Base-by-base conservation (phyloP, 192 early-diverging fungal species). In the Rhizoclosmatium globosum region DNA sequence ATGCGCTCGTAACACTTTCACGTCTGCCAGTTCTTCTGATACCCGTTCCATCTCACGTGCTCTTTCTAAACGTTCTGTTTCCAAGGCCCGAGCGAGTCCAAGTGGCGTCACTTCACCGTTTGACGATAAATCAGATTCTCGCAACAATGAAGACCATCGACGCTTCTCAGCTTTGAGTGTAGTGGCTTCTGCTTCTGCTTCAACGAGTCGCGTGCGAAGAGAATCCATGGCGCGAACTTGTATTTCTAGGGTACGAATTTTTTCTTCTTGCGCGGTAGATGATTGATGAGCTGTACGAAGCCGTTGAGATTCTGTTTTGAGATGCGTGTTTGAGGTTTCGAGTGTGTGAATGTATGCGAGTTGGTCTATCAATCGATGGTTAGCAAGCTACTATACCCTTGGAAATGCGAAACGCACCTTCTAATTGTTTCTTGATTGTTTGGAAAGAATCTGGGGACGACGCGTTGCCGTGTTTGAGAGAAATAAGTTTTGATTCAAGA, bases 381-480 rank as follows among this genome's bases (percentile, higher is more conserved):
- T 78, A 64, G 86, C 83, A 61, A 83, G 83, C 47, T 71, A 66
- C 50, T 7, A 79, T 19, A 31, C 39, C 23, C 83, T 46, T 61
- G 15, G 61, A 9, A 7, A 31, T 31, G 19, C 31, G 46, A 59
- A 3, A 48, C 21, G 64, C 83, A 59, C 85, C 77, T 39, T 83
- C 85, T 72, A 93, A 74, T 64, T 87, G 83, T n/a, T 83, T 72
- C 69, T 89, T 89, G 60, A 91, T 84, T 65, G 82, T 80, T 67
- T 93, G 84, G 71, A 83, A 77, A 23, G 64, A 82, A 39, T 81
- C 79, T 19, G 87, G 86, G 69, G 88, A 85, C 2, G 83, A 77
- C 50, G 89, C 91, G 71, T 92, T 91, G 69, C 88, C 84, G 39
- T 53, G 73, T 44, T 74, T 62, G 19, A 19, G 17, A 7, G 6